phyloP scores from a whole-genome alignment of 495 filamentous ascomycete genomes.

The Penicillium nucicola region DNA sequence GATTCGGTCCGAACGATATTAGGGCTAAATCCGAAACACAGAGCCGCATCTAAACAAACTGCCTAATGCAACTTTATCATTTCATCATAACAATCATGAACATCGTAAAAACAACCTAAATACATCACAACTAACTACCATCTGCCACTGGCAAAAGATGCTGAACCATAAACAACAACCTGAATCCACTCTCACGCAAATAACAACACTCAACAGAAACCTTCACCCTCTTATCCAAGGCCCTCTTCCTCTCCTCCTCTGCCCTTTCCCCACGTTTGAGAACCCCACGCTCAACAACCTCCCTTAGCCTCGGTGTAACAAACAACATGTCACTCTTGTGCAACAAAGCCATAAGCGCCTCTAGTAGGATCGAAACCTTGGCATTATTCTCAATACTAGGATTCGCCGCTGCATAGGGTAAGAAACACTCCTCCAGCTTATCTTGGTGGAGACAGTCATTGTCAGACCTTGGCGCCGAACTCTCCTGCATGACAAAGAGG shows the following conservation, averaged over 20 bases:
- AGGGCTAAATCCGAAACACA: too few relatives aligned
- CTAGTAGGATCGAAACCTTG: constrained; percentile 73
- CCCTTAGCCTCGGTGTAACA: constrained; percentile 44
- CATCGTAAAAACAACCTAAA: constrained; percentile 7
- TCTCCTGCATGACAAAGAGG: constrained; percentile 59
- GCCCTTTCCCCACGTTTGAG: constrained; percentile 52
- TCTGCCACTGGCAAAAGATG: constrained; percentile 7
- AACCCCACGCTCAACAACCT: constrained; percentile 62
- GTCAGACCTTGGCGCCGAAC: constrained; percentile 48
- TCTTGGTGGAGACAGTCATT: constrained; percentile 49
- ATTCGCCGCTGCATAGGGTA: constrained; percentile 68
- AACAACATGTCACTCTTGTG: constrained; percentile 35
- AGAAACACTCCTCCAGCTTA: constrained; percentile 63
- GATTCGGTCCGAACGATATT: too few relatives aligned
- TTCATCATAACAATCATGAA: constrained; percentile 11
- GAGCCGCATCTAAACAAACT: too few relatives aligned
- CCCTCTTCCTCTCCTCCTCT: constrained; percentile 43
- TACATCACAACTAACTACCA: neutral
- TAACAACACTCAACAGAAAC: constrained; percentile 38
- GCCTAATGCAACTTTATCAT: neutral
- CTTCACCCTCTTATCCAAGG: constrained; percentile 29
- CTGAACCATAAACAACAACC: constrained; percentile 36
- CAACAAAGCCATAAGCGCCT: constrained; percentile 65
- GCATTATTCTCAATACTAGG: constrained; percentile 68
- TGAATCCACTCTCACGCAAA: constrained; percentile 40